These are phyloP conservation scores for Eimeria mitis DNA, from an alignment of 169 alveolate genomes.

Conservation along the genomic window DNA sequence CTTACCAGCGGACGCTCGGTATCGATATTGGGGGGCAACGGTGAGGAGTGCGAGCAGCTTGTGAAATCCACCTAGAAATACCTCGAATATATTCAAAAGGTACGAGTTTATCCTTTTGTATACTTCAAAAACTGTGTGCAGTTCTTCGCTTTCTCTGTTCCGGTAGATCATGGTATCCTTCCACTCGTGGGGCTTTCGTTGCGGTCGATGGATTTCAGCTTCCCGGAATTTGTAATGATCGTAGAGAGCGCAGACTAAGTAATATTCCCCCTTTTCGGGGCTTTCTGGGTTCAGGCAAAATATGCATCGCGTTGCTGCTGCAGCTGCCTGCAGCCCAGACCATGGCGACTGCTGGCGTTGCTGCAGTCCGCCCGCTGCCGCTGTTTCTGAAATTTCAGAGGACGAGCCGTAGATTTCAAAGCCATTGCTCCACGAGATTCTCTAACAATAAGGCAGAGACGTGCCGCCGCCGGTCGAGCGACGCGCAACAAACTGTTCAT, in stretches of 20 bases:
- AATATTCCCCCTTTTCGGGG: neutral
- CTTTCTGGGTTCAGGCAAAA: neutral
- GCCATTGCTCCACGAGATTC: neutral
- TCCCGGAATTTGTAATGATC: neutral
- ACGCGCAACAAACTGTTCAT: neutral
- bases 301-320: neutral
- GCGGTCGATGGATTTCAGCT: neutral
- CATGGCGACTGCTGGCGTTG: neutral
- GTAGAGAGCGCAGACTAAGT: neutral
- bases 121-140: neutral
- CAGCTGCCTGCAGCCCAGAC: neutral
- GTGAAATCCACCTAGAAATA: neutral
- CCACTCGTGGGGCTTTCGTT: neutral
- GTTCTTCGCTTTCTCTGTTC: neutral
- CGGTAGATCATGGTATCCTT: neutral
- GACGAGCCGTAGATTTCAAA: neutral
- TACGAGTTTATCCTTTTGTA: neutral
- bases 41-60: neutral
- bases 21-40: neutral
- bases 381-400: neutral
- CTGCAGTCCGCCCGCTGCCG: constrained; percentile 12
- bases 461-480: too few relatives aligned
- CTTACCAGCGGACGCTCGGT: neutral
- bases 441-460: neutral
- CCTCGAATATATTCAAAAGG: neutral